Base-by-base conservation (phyloP, 805 yeast genomes). In the baker's yeast (Saccharomyces cerevisiae) region DNA sequence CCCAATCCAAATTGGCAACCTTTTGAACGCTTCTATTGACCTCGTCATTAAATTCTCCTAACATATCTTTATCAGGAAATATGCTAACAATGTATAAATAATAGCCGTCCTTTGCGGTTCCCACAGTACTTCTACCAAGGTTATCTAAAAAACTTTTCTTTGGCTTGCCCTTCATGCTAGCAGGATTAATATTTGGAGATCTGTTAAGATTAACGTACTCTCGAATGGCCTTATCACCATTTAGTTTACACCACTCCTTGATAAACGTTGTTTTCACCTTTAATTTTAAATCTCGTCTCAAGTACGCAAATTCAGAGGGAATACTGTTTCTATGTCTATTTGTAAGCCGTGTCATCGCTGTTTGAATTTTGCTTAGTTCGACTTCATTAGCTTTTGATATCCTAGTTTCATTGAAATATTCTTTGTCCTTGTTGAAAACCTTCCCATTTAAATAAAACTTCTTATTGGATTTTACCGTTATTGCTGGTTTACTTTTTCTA, bases 41-140 rank as follows among this genome's bases (percentile, higher is more conserved):
- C 8, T 63, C 53, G 1, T 55, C 47, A 5, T 52, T 54, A 36
- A 65, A 61, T 21, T 55, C 57, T 2, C 49, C 47, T 41, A 41
- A 32, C 5, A 62, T 63, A 6, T 36, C 43, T 8, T 46, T 32
- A 27, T 59, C 63, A 1, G 71, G 69, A 50, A 60, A 61, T n/a
- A 61, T 55, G 14, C 52, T 47, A 4, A 64, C 50, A 28, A 61
- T 59, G 50, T 59, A 68, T 21, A 59, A 51, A 54, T 69, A 70
- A 41, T 57, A 56, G 3, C 73, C 73, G 53, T 69, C 71, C 49
- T 68, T 69, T 5, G 71, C 66, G 3, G 60, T 52, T 0, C 69
- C 69, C 8, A 29, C 36, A 27, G 53, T 49, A 27, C 60, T 51
- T 31, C 61, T 49, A 6, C 63, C 64, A 36, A 8, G 17, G 17